phyloP scores from a whole-genome alignment of 2,329 filamentous ascomycete genomes.

The Fusarium oligoseptatum region DNA sequence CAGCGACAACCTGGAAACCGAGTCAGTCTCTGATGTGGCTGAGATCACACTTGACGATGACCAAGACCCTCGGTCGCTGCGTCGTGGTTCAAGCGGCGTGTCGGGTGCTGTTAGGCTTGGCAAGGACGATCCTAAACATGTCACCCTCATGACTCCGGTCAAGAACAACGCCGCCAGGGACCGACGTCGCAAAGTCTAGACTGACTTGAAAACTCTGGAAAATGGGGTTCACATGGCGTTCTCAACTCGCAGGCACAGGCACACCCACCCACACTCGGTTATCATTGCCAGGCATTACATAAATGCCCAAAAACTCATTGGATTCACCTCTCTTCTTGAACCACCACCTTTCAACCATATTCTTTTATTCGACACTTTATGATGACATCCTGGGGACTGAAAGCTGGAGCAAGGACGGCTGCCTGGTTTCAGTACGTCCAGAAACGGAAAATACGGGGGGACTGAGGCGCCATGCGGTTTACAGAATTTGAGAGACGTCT shows the following conservation, averaged over 20 bases:
- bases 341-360: conserved; percentile 45
- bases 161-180: conserved; percentile 57
- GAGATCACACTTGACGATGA: conserved; percentile 74
- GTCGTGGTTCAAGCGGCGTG: conserved; percentile 59
- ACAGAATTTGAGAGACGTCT: conserved; percentile 20
- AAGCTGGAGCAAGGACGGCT: conserved; percentile 34
- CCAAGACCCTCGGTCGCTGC: conserved; percentile 60
- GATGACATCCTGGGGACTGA: conserved; percentile 32
- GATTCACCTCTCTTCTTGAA: conserved; percentile 48
- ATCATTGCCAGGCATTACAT: conserved; percentile 10
- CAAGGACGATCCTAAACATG: conserved; percentile 68
- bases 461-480: conserved; percentile 31
- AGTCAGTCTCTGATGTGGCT: conserved; percentile 70
- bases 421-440: conserved; percentile 39
- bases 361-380: conserved; percentile 46
- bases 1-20: conserved; percentile 69
- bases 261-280: conserved; percentile 1
- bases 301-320: conserved; percentile 36
- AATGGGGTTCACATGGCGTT: background rate
- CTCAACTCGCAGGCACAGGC: background rate
- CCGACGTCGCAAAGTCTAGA: conserved; percentile 48
- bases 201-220: background rate
- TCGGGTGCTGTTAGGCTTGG: conserved; percentile 62
- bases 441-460: conserved; percentile 26
- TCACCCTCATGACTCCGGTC: conserved; percentile 67